phyloP scores from a whole-genome alignment of 1,284 basidiomycete species.

The Leccinum subatratum region DNA sequence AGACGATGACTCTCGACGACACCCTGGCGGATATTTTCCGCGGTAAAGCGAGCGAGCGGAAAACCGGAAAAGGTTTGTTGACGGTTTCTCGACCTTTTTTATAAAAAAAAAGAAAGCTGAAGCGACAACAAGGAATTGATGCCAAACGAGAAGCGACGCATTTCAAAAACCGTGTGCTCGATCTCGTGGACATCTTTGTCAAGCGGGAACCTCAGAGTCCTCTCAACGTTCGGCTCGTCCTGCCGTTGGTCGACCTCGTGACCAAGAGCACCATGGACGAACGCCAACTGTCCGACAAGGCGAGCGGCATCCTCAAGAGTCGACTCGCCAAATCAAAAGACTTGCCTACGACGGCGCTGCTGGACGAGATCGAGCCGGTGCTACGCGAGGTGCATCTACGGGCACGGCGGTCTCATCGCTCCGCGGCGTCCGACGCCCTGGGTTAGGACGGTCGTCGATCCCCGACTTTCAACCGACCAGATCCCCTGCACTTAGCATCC shows the following conservation, averaged over 20 bases:
- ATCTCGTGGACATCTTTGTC: conserved; percentile 82
- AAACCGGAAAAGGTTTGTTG: conserved; percentile 56
- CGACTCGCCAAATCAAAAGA: conserved; percentile 77
- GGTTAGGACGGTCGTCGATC: too few species aligned
- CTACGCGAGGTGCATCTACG: conserved; percentile 68
- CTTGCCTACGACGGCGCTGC: conserved; percentile 38
- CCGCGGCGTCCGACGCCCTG: conserved; percentile 64
- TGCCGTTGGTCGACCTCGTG: conserved; percentile 75
- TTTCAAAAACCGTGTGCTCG: conserved; percentile 93
- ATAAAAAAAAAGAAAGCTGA: not conserved
- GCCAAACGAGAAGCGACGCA: conserved; percentile 81
- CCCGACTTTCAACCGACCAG: too few species aligned
- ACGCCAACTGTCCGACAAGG: conserved; percentile 81
- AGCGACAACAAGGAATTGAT: conserved; percentile 40
- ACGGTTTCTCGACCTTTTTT: not conserved
- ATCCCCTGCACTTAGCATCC: not conserved
- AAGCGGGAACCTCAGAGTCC: conserved; percentile 71
- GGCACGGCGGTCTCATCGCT: conserved; percentile 65
- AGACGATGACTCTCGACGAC: conserved; percentile 95
- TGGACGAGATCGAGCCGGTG: conserved; percentile 41
- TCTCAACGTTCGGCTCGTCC: conserved; percentile 62
- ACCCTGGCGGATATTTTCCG: conserved; percentile 89
- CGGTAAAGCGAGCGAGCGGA: conserved; percentile 58
- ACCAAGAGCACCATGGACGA: conserved; percentile 68
- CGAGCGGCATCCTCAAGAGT: conserved; percentile 70